Conservation (phyloP, 2,329 filamentous ascomycete genomes). For the Elsinoe ampelina region DNA sequence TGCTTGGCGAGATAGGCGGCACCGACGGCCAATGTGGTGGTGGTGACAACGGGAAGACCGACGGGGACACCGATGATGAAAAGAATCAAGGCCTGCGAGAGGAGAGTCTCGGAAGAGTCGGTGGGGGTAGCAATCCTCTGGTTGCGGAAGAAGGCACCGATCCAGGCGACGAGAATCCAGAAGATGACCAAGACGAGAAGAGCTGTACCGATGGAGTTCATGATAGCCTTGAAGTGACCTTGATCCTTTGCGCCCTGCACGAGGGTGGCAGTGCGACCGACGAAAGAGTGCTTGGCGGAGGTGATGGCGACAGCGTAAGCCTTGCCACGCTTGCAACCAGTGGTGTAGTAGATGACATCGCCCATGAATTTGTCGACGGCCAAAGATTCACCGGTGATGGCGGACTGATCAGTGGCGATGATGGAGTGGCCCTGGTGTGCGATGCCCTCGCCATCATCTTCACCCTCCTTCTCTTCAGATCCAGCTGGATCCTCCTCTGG, state of each 20-base stretch:
- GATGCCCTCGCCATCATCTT: slow-evolving; percentile 50
- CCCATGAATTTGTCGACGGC: slow-evolving; percentile 73
- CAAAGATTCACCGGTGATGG: slow-evolving; percentile 72
- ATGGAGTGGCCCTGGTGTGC: slow-evolving; percentile 56
- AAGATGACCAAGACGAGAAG: slow-evolving; percentile 68
- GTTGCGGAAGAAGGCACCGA: slow-evolving; percentile 69
- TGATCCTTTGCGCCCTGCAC: slow-evolving; percentile 67
- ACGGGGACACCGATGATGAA: slow-evolving; percentile 72
- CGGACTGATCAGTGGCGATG: slow-evolving; percentile 66
- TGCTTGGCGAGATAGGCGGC: slow-evolving; percentile 68
- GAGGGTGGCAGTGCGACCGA: slow-evolving; percentile 64
- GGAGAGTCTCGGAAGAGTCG: slow-evolving; percentile 51
- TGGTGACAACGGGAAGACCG: slow-evolving; percentile 70
- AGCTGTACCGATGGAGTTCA: slow-evolving; percentile 69
- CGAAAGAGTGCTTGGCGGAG: slow-evolving; percentile 63
- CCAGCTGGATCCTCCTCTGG: slow-evolving; percentile 52
- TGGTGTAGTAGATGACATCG: slow-evolving; percentile 68
- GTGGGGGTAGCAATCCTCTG: slow-evolving; percentile 52
- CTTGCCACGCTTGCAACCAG: slow-evolving; percentile 72
- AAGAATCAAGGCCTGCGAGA: slow-evolving; percentile 60
- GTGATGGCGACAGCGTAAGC: slow-evolving; percentile 60
- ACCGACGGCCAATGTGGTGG: slow-evolving; percentile 67
- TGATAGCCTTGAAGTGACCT: slow-evolving; percentile 74
- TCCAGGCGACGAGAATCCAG: slow-evolving; percentile 66
- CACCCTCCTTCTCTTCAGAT: slow-evolving; percentile 50